Evolutionary conservation across 176 grass and related monocot genomes (phyloP), one percentile per base, ranked within the genome.

Genomic region (Triticum turgidum): DNA sequence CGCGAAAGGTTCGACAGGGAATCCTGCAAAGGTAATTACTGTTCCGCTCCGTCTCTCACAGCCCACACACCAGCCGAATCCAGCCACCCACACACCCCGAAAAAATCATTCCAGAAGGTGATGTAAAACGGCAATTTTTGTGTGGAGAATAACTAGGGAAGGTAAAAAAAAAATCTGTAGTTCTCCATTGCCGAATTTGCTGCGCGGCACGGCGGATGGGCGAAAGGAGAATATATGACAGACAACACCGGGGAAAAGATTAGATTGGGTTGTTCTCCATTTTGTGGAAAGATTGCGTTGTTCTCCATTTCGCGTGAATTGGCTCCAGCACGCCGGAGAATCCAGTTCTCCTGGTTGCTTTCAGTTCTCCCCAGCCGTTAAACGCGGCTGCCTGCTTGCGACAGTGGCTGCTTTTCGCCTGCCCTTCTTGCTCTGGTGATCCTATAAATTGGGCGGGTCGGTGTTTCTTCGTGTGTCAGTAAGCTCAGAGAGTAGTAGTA

Each of bases 361-460:
- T 85, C 86, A 63, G 82, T 29, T 82, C 63, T 91, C 63, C 25
- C 25, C 18, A 73, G 13, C 86, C 71, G 64, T 85, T 91, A 79
- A 82, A 73, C 42, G 9, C 56, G 54, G 51, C 22, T 32, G 7
- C 69, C 62, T 69, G 81, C 62, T 88, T 84, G 76, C 6, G 51
- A 47, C 11, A 39, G 87, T 75, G 32, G 30, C 58, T 66, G 56
- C 42, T 69, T 69, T 80, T 76, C 22, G 54, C 30, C 9, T 65
- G 39, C 12, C 82, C 18, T 71, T 44, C 33, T 81, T 81, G 32
- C 13, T 56, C 65, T 2, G 1, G 22, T 4, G 78, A 73, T 77
- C 82, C 86, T 91, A 91, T 91, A 91, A 91, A 91, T 91, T 77
- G 82, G 10, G 24, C 71, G 44, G 71, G 78, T 38, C 30, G 1